phyloP scores from a whole-genome alignment of 257 asterid genomes.

The Lycium ferocissimum region DNA sequence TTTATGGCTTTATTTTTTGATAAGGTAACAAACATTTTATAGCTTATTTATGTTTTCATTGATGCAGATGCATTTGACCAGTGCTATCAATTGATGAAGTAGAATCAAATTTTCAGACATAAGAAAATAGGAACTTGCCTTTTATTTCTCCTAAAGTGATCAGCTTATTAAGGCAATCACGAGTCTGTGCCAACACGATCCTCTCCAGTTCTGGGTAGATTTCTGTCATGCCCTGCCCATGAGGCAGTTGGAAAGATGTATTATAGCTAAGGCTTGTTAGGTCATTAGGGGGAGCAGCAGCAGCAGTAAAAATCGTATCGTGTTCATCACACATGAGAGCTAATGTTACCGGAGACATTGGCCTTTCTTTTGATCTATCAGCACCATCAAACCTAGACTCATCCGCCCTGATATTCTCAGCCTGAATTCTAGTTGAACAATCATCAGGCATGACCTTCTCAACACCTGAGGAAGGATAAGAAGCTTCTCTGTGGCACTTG shows the following conservation, averaged over 20 bases:
- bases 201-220: constrained; percentile 40
- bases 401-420: not conserved
- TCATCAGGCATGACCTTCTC: constrained; percentile 29
- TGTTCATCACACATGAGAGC: constrained; percentile 41
- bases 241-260: constrained; percentile 31
- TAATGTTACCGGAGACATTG: constrained; percentile 39
- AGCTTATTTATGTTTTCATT: not conserved
- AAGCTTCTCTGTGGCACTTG: constrained; percentile 8
- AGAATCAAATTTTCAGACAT: constrained; percentile 13
- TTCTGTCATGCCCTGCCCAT: constrained; percentile 33
- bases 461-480: constrained; percentile 16
- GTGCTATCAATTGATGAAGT: constrained; percentile 11
- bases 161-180: constrained; percentile 41
- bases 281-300: constrained; percentile 34
- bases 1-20: not conserved
- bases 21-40: not conserved
- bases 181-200: constrained; percentile 35
- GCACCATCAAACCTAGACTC: constrained; percentile 34
- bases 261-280: constrained; percentile 1
- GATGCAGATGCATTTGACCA: constrained; percentile 12
- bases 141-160: constrained; percentile 40
- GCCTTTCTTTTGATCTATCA: constrained; percentile 33
- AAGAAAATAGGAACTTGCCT: constrained; percentile 34
- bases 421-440: constrained; percentile 27
- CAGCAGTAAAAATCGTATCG: constrained; percentile 29